A percentile compares a stretch with the other conserved stretches of the same genome.
Conservation (phyloP, 352 stramenopile genomes). For the Pythium brachiatum region DNA sequence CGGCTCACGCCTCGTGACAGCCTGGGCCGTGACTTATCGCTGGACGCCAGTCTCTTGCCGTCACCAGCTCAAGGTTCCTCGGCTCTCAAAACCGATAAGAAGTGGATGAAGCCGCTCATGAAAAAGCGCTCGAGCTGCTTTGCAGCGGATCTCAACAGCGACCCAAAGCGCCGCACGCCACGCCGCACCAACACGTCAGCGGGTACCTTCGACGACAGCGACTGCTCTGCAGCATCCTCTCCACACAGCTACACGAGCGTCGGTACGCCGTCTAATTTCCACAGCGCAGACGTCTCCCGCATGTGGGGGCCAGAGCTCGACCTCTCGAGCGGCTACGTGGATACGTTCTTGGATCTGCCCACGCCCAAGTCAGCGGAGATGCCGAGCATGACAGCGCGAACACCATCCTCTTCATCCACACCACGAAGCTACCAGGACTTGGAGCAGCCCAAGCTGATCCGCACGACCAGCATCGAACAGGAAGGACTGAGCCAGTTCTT, state of each 20-base stretch:
- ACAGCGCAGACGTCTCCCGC: slow-evolving; percentile 35
- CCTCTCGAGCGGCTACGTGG: slow-evolving; percentile 46
- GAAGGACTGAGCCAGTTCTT: slow-evolving; percentile 75
- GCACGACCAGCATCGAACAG: slow-evolving; percentile 69
- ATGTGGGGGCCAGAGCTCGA: slow-evolving; percentile 70
- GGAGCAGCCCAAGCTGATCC: slow-evolving; percentile 55
- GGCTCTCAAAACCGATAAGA: slow-evolving; percentile 9
- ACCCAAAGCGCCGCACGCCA: slow-evolving; percentile 63
- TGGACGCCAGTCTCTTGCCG: neutral
- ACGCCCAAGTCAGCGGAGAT: slow-evolving; percentile 62
- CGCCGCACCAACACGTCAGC: slow-evolving; percentile 56
- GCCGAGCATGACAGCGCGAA: slow-evolving; percentile 16
- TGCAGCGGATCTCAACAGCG: slow-evolving; percentile 43
- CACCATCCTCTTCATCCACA: slow-evolving; percentile 12
- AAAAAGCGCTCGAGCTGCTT: slow-evolving; percentile 69
- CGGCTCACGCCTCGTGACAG: slow-evolving; percentile 33
- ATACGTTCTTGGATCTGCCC: slow-evolving; percentile 74
- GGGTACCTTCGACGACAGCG: slow-evolving; percentile 57
- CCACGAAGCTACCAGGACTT: slow-evolving; percentile 22
- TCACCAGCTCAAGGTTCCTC: neutral
- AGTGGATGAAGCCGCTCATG: slow-evolving; percentile 39
- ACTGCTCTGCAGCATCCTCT: slow-evolving; percentile 33
- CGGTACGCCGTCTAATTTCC: slow-evolving; percentile 67
- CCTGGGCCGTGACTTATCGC: neutral
- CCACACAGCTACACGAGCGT: slow-evolving; percentile 50